Evolutionary conservation across 306 rosid species (phyloP), one percentile per base, ranked within the genome.

Genomic region (Hippophae rhamnoides): DNA sequence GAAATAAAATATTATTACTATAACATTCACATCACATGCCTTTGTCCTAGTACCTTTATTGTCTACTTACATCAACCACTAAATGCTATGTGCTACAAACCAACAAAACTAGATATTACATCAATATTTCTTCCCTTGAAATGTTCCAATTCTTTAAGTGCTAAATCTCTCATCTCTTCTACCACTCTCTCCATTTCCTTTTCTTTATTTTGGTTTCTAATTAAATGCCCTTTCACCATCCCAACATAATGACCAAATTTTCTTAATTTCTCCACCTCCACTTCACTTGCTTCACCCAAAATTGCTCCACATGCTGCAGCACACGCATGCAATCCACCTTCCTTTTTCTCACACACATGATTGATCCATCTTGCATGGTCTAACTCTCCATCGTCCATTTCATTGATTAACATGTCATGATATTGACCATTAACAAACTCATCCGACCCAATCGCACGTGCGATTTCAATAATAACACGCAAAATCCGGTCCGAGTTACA

Each of bases 281-380:
- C 87, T 57, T 79, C 92, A 61, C 60, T 71, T 6, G 79, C 97
- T 43, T 89, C 87, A 13, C 94, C 94, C 58, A 83, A 38, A 31
- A 85, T 73, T 5, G 82, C 88, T 45, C 96, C 96, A 64, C 94
- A 85, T 1, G 84, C 86, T 1, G 84, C 87, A 0, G 69, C 89
- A 55, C 96, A 82, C 0, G 86, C 88, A 53, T 89, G 88, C 47
- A 85, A n/a, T 54, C n/a, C 73, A 50, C 86, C 86, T 69, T 79
- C 94, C 9, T 54, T 75, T 48, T 69, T 82, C 68, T 63, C 76
- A 23, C 46, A 57, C n/a, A 63, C 65, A 5, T 43, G 51, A 43
- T 25, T 55, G 2, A 59, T 48, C 47, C 52, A 10, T 5, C 49
- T 54, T 50, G 7, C 72, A 27, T 69, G 50, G 52, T 57, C 0